A percentile compares a stretch with the other conserved stretches of the same genome.
Conservation (phyloP, 1,139 yeast species). For the Wickerhamomyces sp. region DNA sequence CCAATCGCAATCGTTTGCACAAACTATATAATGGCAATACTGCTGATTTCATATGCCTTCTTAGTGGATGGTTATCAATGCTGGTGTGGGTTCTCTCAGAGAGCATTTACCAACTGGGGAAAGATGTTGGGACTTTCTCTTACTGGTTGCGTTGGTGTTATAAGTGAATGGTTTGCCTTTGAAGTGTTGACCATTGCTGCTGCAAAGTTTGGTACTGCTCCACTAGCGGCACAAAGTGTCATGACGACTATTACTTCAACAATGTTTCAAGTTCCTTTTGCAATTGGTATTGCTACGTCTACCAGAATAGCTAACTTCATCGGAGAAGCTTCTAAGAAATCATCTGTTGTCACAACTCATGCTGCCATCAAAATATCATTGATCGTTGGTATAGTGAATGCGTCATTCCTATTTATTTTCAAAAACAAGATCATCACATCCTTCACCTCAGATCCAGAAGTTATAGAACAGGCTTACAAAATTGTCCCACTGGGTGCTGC, state of each 20-base stretch:
- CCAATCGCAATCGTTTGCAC: conserved; percentile 70
- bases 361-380: conserved; percentile 40
- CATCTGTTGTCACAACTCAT: conserved; percentile 38
- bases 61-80: conserved; percentile 51
- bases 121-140: conserved; percentile 47
- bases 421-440: conserved; percentile 39
- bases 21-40: conserved; percentile 59
- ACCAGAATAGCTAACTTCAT: conserved; percentile 75
- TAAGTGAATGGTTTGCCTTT: conserved; percentile 67
- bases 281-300: conserved; percentile 67
- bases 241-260: conserved; percentile 65
- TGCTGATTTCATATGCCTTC: conserved; percentile 40
- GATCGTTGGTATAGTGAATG: conserved; percentile 39
- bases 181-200: conserved; percentile 60
- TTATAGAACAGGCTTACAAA: conserved; percentile 42
- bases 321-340: conserved; percentile 58
- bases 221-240: conserved; percentile 69
- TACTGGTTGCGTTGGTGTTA: conserved; percentile 62
- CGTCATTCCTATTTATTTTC: conserved; percentile 32
- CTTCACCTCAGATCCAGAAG: conserved; percentile 46
- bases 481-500: conserved; percentile 52
- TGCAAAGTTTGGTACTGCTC: conserved; percentile 58
- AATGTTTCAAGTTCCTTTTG: conserved; percentile 70
- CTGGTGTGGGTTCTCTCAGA: conserved; percentile 44
- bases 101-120: conserved; percentile 45